Percentiles rank a stretch among this genome's conserved stretches.
Evolutionary conservation across 768 basidiomycete species (phyloP).

Genomic region (Hebeloma cylindrosporum): DNA sequence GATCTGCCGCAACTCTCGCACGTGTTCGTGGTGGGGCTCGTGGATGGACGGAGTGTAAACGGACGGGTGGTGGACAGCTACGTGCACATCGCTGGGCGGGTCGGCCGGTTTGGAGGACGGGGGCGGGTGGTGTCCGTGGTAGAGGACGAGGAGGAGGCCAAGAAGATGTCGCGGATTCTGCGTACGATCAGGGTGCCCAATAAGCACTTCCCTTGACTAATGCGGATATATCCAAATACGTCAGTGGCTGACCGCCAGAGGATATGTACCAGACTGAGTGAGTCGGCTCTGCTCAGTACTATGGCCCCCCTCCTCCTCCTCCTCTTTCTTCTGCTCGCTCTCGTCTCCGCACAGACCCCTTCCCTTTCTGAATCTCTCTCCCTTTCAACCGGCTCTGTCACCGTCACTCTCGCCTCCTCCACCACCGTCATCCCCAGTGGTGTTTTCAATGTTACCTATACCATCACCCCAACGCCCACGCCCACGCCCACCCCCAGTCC

Average conservation of each 20-base stretch:
- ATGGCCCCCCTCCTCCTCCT: slow-evolving; percentile 21
- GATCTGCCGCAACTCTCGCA: slow-evolving; percentile 72
- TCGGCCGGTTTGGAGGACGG: slow-evolving; percentile 65
- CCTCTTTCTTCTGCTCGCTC: slow-evolving; percentile 19
- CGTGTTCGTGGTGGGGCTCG: slow-evolving; percentile 71
- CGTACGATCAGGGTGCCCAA: slow-evolving; percentile 34
- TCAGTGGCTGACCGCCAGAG: slow-evolving; percentile 25
- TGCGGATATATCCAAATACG: slow-evolving; percentile 9
- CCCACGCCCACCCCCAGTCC: slow-evolving; percentile 38
- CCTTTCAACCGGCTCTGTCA: slow-evolving; percentile 46
- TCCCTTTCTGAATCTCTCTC: slow-evolving; percentile 51
- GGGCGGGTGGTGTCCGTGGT: slow-evolving; percentile 71
- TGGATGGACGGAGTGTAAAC: slow-evolving; percentile 41
- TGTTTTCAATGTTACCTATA: slow-evolving; percentile 60
- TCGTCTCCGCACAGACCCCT: slow-evolving; percentile 24
- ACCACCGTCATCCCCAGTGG: slow-evolving; percentile 59
- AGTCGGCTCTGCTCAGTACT: background rate
- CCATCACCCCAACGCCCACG: slow-evolving; percentile 46
- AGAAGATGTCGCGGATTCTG: slow-evolving; percentile 46
- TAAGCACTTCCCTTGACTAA: slow-evolving; percentile 49
- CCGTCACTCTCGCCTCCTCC: slow-evolving; percentile 51
- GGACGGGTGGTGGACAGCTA: slow-evolving; percentile 57
- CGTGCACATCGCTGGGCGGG: slow-evolving; percentile 70
- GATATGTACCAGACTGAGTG: too few species aligned
- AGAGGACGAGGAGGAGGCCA: slow-evolving; percentile 35